Conservation (phyloP, 768 basidiomycete species). For the Gloeopeniophorella convolvens region DNA sequence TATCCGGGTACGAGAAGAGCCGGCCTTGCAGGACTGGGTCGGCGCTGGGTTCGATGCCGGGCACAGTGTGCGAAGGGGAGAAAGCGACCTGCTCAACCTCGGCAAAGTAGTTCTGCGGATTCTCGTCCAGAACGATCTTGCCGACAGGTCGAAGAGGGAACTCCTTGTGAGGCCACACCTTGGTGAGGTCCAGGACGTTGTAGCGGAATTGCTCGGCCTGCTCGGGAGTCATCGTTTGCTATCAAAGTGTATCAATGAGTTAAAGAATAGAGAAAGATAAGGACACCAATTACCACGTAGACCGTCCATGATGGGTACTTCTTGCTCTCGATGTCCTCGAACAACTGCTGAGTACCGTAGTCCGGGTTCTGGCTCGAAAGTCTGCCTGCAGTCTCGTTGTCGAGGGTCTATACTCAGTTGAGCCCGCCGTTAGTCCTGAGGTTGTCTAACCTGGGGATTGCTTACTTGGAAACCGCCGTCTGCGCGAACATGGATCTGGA, state of each 20-base stretch:
- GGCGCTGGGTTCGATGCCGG: slow-evolving; percentile 83
- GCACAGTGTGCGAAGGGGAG: slow-evolving; percentile 81
- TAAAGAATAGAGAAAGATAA: not conserved
- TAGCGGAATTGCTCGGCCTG: slow-evolving; percentile 88
- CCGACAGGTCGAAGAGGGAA: slow-evolving; percentile 86
- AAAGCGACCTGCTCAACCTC: slow-evolving; percentile 93
- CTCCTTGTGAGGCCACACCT: slow-evolving; percentile 83
- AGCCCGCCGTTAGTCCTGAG: not conserved
- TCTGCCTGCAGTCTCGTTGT: slow-evolving; percentile 54
- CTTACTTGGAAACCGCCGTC: slow-evolving; percentile 77
- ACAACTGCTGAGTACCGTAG: slow-evolving; percentile 73
- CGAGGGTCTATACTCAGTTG: slow-evolving; percentile 50
- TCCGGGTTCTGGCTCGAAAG: slow-evolving; percentile 76
- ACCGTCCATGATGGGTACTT: slow-evolving; percentile 86
- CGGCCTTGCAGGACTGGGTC: slow-evolving; percentile 94
- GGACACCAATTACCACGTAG: slow-evolving; percentile 59
- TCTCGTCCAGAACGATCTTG: slow-evolving; percentile 75
- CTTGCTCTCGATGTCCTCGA: slow-evolving; percentile 75
- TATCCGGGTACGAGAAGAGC: slow-evolving; percentile 91
- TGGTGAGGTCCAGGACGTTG: slow-evolving; percentile 88
- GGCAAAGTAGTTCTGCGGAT: slow-evolving; percentile 83
- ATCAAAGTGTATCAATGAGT: slow-evolving; percentile 16
- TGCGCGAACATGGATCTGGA: slow-evolving; percentile 75
- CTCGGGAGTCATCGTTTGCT: slow-evolving; percentile 91
- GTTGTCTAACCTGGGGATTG: slow-evolving; percentile 1